Evolutionary conservation across 805 yeast species (phyloP), one percentile per base, ranked within the genome.

Genomic region (Schwanniomyces yamadae): DNA sequence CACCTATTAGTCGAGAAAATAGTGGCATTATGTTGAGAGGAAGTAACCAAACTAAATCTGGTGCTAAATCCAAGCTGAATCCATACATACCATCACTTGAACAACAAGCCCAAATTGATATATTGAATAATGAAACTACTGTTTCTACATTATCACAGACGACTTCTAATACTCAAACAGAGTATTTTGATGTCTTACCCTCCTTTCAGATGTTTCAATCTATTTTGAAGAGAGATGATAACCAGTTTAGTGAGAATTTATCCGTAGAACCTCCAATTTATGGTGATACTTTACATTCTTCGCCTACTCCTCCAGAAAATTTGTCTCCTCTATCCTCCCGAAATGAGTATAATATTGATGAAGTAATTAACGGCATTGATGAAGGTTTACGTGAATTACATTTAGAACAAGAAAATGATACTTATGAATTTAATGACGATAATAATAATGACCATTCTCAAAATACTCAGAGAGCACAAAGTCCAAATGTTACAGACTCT

Each of bases 141-240:
- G 41, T 47, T 3, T 35, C 51, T 4, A 42, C 58, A 6, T 32
- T 57, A 5, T 48, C 57, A 1, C 48, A 59, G 5, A 40, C 50
- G 2, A 43, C 57, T 6, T 52, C 66, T 4, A 46, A 52, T 21
- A 48, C 66, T 1, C 63, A 59, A 31, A 61, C 69, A 2, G 63
- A 63, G 32, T 61, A 63, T 39, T 69, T 77, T 33, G 86, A 81
- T 46, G 73, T 81, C 2, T 54, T 82, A 23, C 89, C 87, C 0
- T 78, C 86, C 0, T 82, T 80, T 49, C 84, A 80, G 42, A 77
- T 82, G 80, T 80, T 78, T 48, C 79, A 77, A 46, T 71, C 73
- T 47, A 57, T 71, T 49, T 45, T 72, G 59, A 42, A 67, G 50
- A 36, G 78, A 53, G 50, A 71, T 51, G 67, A 62, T 36, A 45